Evolutionary conservation across 148 eudicot species (phyloP), one percentile per base, ranked within the genome.

Genomic region (Silene uniflora): DNA sequence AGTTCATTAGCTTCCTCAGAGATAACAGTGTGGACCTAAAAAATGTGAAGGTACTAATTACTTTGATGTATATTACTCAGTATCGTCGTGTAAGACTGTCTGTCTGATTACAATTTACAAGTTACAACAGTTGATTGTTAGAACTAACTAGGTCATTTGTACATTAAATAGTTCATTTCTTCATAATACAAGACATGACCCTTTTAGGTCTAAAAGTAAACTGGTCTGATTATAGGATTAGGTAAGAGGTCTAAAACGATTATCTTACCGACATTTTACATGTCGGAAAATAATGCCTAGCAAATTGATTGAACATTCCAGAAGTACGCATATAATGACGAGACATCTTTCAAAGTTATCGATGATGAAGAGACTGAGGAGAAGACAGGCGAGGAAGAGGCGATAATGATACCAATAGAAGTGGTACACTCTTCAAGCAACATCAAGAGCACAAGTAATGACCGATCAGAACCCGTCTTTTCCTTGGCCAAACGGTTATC

Each of bases 11-110:
- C 81, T 93, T 91, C 75, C 91, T 93, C 5, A 80, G 78, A 78
- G 98, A 93, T 56, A 87, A 93, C 80, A 77, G 81, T 71, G 91
- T 93, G 13, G 94, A 93, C 75, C 84, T 93, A 76, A 75, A 88
- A 14, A 80, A 89, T 78, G 92, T 91, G 13, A 91, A 89, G 98
- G 97, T 93, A 91, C 27, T 61, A 72, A 78, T 49, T 21, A 54
- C 60, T 55, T 16, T 55, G 60, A 55, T 18, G n/a, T 3, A 17
- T 27, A 27, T 27, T 27, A 27, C 2, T n/a, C n/a, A n/a, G n/a
- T 0, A 55, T 4, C 17, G 0, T 17, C 60, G 17, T 55, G 18
- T 55, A 16, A 55, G 60, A 55, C 19, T 16, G 60, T 55, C n/a
- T 55, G n/a, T 1, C n/a, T n/a, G n/a, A 54, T 54, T 54, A 3